Conservation (phyloP, 106 monocot genomes). For the Ottelia alismoides region DNA sequence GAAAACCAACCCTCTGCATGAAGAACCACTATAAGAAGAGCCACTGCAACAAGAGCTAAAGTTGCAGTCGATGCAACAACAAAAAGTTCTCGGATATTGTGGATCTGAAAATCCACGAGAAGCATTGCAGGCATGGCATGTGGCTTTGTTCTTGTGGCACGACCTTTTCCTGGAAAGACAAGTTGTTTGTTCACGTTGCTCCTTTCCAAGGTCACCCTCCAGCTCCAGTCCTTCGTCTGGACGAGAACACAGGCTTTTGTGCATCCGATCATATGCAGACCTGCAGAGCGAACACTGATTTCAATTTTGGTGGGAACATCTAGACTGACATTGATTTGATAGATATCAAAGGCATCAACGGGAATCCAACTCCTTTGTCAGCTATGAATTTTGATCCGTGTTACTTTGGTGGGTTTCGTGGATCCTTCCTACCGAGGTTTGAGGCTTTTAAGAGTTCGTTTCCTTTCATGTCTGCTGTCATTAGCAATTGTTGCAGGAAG, state of each 20-base stretch:
- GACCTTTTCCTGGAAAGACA: constrained; percentile 80
- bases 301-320: constrained; percentile 4
- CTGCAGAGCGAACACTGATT: constrained; percentile 1
- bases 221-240: constrained; percentile 22
- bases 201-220: constrained; percentile 85
- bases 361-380: constrained; percentile 4
- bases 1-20: constrained; percentile 82
- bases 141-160: constrained; percentile 88
- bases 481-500: neutral
- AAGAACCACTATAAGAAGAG: constrained; percentile 97
- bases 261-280: neutral
- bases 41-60: constrained; percentile 72
- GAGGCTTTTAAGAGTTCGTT: constrained; percentile 9
- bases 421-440: constrained; percentile 7
- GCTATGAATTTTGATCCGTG: constrained; percentile 12
- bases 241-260: constrained; percentile 5
- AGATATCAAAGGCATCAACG: constrained; percentile 8
- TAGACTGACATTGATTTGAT: constrained; percentile 3
- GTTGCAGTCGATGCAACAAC: constrained; percentile 51
- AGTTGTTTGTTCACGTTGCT: constrained; percentile 78
- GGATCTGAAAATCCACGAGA: constrained; percentile 89
- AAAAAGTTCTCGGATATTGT: constrained; percentile 81
- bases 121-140: constrained; percentile 65
- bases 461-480: constrained; percentile 2
- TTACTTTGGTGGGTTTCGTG: constrained; percentile 4